A percentile compares a stretch with the other conserved stretches of the same genome.
phyloP scores from a whole-genome alignment of 805 yeast genomes.

The Saturnispora diversa region DNA sequence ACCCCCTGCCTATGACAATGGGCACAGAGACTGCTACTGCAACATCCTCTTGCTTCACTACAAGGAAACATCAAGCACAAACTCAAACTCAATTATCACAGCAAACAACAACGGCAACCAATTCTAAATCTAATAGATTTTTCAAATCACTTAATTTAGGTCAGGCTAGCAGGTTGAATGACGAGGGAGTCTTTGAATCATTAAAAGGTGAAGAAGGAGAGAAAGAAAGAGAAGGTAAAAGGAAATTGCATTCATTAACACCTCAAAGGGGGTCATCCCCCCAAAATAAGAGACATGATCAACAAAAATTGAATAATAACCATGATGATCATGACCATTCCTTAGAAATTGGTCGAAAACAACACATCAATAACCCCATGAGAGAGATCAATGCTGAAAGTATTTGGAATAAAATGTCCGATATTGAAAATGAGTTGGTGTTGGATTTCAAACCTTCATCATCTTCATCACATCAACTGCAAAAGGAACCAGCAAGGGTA shows the following conservation, averaged over 20 bases:
- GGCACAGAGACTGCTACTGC: constrained; percentile 6
- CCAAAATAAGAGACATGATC: constrained; percentile 17
- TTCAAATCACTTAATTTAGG: constrained; percentile 35
- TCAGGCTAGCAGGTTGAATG: constrained; percentile 42
- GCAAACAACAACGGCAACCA: constrained; percentile 7
- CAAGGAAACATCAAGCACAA: constrained; percentile 5
- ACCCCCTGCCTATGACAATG: no score
- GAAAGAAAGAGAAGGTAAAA: constrained; percentile 1
- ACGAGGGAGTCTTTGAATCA: constrained; percentile 12
- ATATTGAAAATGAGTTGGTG: constrained; percentile 3
- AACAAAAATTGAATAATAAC: no score
- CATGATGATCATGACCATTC: constrained; percentile 15
- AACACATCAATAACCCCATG: constrained; percentile 18
- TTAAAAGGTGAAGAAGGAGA: not conserved
- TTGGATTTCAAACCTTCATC: not conserved
- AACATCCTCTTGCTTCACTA: no score
- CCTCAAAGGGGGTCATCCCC: constrained; percentile 20
- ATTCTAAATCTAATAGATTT: constrained; percentile 15
- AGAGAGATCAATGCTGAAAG: constrained; percentile 12
- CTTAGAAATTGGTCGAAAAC: constrained; percentile 23
- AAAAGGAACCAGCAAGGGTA: not conserved
- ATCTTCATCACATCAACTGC: not conserved
- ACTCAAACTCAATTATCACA: constrained; percentile 13
- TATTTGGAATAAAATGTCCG: constrained; percentile 12
- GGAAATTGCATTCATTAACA: constrained; percentile 11